A percentile compares a stretch with the other conserved stretches of the same genome.
These are phyloP conservation scores for Xylaria palmicola DNA, from an alignment of 495 filamentous ascomycete species.

Conservation along the genomic window DNA sequence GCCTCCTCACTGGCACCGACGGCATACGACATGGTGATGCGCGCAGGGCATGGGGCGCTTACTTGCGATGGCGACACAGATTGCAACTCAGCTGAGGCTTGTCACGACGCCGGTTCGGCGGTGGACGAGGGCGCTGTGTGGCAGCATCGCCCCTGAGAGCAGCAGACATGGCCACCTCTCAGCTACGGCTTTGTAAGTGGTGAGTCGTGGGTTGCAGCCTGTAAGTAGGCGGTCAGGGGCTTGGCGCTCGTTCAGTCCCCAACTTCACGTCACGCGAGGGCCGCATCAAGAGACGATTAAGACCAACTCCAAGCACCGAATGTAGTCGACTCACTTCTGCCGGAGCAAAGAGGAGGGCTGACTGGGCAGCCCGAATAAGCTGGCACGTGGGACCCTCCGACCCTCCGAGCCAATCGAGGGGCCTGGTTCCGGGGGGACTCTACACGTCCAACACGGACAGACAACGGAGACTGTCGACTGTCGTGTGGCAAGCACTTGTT, in stretches of 20 bases:
- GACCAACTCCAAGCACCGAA: too few relatives aligned
- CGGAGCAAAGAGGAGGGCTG: background rate
- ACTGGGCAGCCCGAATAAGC: constrained; percentile 11
- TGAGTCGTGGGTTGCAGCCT: too few relatives aligned
- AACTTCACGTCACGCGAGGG: too few relatives aligned
- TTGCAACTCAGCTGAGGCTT: constrained; percentile 20
- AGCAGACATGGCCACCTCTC: constrained; percentile 18
- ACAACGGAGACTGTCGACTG: background rate
- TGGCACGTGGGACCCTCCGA: constrained; percentile 10
- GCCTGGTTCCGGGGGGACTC: too few relatives aligned
- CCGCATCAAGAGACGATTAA: too few relatives aligned
- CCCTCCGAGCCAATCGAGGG: constrained; percentile 9
- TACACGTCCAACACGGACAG: background rate
- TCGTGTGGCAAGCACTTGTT: background rate
- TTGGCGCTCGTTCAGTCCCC: too few relatives aligned
- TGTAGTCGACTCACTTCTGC: too few relatives aligned
- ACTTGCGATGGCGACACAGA: constrained; percentile 14
- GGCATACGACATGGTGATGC: background rate
- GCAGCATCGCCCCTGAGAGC: constrained; percentile 32
- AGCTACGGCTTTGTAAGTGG: background rate
- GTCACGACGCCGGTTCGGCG: constrained; percentile 15
- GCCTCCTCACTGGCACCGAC: background rate
- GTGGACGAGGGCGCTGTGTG: constrained; percentile 11
- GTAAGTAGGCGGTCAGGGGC: too few relatives aligned
- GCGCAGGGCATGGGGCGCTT: background rate